Evolutionary conservation across 495 filamentous ascomycete genomes (phyloP).

Genomic region (Lophiostoma macrostomum): DNA sequence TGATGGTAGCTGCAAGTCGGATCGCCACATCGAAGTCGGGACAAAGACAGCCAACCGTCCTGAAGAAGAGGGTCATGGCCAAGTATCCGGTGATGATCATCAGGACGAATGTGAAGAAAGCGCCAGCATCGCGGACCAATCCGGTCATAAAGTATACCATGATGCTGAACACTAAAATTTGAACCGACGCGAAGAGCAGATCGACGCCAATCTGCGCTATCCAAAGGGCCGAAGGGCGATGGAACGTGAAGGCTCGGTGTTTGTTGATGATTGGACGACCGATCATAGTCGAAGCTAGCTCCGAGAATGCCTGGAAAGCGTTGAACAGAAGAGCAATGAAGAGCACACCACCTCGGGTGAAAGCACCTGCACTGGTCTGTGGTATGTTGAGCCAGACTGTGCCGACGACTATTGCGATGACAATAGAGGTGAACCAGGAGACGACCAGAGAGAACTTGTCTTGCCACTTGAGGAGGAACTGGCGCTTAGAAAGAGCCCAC

Average conservation of each 20-base stretch:
- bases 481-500: constrained; percentile 77
- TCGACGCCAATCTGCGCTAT: constrained; percentile 80
- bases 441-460: constrained; percentile 74
- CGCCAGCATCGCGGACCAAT: constrained; percentile 61
- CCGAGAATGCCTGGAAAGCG: constrained; percentile 73
- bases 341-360: constrained; percentile 72
- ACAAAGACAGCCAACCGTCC: constrained; percentile 72
- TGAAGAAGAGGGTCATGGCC: constrained; percentile 76
- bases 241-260: constrained; percentile 74
- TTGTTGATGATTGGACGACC: constrained; percentile 74
- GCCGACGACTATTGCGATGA: constrained; percentile 73
- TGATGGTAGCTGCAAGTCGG: constrained; percentile 64
- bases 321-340: constrained; percentile 78
- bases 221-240: constrained; percentile 74
- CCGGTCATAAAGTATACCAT: constrained; percentile 81
- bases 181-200: constrained; percentile 61
- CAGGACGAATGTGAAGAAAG: constrained; percentile 77
- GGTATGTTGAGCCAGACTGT: constrained; percentile 72
- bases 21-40: constrained; percentile 85
- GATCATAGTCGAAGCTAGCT: constrained; percentile 68
- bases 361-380: constrained; percentile 65
- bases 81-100: constrained; percentile 68
- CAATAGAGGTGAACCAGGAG: constrained; percentile 70
- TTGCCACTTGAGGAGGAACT: constrained; percentile 81
- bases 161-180: constrained; percentile 67